phyloP scores from a whole-genome alignment of 1,139 yeast species.

The Blastobotrys proliferans region DNA sequence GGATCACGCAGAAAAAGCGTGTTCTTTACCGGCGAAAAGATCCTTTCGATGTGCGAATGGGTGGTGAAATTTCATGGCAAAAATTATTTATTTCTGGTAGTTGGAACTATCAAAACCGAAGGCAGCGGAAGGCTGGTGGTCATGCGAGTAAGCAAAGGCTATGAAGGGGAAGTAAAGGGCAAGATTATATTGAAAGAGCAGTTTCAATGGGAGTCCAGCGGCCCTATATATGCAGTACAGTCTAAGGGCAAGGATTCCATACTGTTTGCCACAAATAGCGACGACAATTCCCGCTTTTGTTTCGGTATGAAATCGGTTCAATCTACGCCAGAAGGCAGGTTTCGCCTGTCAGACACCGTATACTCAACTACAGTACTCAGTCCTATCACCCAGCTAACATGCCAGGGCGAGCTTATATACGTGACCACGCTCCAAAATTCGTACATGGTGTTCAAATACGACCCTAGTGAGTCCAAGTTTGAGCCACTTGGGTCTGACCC shows the following conservation, averaged over 20 bases:
- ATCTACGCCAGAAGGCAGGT: neutral
- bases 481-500: slow-evolving; percentile 14
- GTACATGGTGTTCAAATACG: slow-evolving; percentile 12
- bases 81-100: slow-evolving; percentile 19
- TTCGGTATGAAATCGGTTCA: neutral
- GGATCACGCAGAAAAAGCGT: neutral
- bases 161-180: slow-evolving; percentile 11
- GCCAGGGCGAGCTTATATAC: slow-evolving; percentile 8
- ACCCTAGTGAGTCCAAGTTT: slow-evolving; percentile 5
- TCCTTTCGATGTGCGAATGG: slow-evolving; percentile 21
- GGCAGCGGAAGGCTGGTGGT: neutral
- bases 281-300: neutral
- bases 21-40: slow-evolving; percentile 16
- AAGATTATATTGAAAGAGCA: slow-evolving; percentile 9
- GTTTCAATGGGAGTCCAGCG: slow-evolving; percentile 23
- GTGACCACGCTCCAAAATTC: slow-evolving; percentile 18
- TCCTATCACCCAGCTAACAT: slow-evolving; percentile 6
- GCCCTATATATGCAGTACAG: slow-evolving; percentile 26
- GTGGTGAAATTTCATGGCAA: slow-evolving; percentile 13
- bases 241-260: slow-evolving; percentile 23
- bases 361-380: slow-evolving; percentile 11
- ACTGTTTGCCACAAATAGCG: slow-evolving; percentile 19
- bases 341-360: slow-evolving; percentile 12
- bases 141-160: slow-evolving; percentile 17
- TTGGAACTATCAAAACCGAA: slow-evolving; percentile 18